Conservation (phyloP, 2,329 filamentous ascomycete genomes). For the Incumbomyces delicatus region DNA sequence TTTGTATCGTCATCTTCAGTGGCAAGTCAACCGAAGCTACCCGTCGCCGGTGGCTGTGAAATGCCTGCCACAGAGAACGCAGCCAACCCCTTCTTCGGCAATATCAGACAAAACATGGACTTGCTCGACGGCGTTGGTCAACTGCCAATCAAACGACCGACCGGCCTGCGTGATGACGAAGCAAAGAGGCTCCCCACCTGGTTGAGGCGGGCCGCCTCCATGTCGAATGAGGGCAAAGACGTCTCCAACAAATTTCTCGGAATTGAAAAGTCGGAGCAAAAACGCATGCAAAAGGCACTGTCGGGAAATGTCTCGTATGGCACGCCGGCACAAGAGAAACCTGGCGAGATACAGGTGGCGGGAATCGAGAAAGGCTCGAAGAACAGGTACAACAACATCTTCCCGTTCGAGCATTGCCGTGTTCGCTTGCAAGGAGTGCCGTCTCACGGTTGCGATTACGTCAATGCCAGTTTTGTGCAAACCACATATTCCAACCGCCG, state of each 20-base stretch:
- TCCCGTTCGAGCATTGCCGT: constrained; percentile 87
- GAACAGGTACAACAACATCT: constrained; percentile 96
- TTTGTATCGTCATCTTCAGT: constrained; percentile 46
- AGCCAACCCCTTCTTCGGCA: constrained; percentile 84
- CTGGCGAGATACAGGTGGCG: constrained; percentile 59
- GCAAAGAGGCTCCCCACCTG: constrained; percentile 59
- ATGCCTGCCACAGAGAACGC: constrained; percentile 60
- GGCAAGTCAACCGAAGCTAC: constrained; percentile 49
- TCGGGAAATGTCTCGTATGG: constrained; percentile 51
- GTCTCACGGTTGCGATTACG: constrained; percentile 71
- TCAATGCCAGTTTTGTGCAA: constrained; percentile 85
- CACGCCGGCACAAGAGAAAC: constrained; percentile 30
- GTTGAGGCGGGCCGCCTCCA: constrained; percentile 60
- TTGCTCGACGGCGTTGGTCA: constrained; percentile 87
- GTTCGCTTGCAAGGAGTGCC: constrained; percentile 65
- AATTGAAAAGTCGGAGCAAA: constrained; percentile 77
- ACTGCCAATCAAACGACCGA: constrained; percentile 51
- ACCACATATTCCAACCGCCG: constrained; percentile 74
- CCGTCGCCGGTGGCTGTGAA: constrained; percentile 80
- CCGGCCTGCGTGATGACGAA: constrained; percentile 37
- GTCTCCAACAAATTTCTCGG: constrained; percentile 75
- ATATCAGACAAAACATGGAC: constrained; percentile 95
- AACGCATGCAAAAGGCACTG: constrained; percentile 80
- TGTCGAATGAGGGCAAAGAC: constrained; percentile 62
- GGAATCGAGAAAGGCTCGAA: constrained; percentile 91